Evolutionary conservation across 1,139 yeast genomes (phyloP).

Genomic region (Lipomyces yarrowii): DNA sequence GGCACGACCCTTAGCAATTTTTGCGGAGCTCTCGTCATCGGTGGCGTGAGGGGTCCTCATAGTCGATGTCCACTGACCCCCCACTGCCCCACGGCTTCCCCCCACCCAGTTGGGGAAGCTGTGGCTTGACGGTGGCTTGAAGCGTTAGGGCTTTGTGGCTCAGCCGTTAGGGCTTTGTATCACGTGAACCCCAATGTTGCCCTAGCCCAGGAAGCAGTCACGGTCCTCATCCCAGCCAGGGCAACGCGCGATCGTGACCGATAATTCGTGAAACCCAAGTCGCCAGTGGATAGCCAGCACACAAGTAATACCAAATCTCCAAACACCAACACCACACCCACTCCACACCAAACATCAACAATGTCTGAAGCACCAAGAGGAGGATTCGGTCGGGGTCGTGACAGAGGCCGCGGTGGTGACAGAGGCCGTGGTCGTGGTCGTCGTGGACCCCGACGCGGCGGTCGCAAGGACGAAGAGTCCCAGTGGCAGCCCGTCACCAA

Average conservation of each 20-base stretch:
- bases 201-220: no score
- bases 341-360: slow-evolving; percentile 1
- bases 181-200: no score
- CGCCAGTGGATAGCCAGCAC: neutral
- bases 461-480: slow-evolving; percentile 89
- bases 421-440: slow-evolving; percentile 58
- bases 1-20: no score
- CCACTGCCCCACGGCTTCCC: no score
- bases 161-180: no score
- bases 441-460: slow-evolving; percentile 57
- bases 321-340: slow-evolving; percentile 3
- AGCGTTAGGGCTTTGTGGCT: no score
- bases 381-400: slow-evolving; percentile 42
- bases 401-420: slow-evolving; percentile 45
- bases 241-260: no score
- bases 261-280: neutral
- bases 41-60: no score
- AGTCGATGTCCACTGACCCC: no score
- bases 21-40: no score
- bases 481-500: slow-evolving; percentile 99
- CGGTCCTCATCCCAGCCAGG: neutral
- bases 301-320: neutral
- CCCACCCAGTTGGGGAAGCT: no score
- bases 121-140: no score
- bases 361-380: slow-evolving; percentile 35